Evolutionary conservation across 352 stramenopile species (phyloP), one percentile per base, ranked within the genome.

Genomic region (Halophytophthora batemanensis): DNA sequence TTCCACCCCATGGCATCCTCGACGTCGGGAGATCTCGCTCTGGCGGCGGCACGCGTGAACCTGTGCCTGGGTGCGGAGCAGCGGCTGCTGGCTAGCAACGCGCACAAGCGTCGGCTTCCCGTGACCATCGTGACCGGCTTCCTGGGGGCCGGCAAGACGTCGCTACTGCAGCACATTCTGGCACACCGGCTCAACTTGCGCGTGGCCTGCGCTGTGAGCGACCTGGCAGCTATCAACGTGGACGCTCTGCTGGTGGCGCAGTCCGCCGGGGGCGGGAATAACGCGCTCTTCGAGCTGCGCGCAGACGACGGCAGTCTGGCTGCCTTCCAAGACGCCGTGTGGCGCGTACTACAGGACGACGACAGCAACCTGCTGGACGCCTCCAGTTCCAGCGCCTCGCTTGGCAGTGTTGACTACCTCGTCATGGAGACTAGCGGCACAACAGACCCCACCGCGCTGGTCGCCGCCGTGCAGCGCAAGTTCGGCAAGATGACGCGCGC

Each of bases 401-500:
- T 84, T 15, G 53, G 77, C 38, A 48, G 85, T 55, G 79, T 87
- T n/a, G 80, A 90, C 61, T 90, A 88, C 56, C 62, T 88, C 14
- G 69, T 87, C 0, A 77, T 90, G 49, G 80, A 90, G 61, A 90
- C 80, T 13, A 90, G 80, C 47, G 77, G 79, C 50, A 85, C 79
- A 23, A 82, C 74, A 15, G 80, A 93, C 48, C 82, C 82, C 18
- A 85, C 71, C 50, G 69, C 74, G 39, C 57, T 93, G 37, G 71
- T 93, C 18, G 62, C 69, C 0, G 73, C 77, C 0, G 74, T 90
- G 34, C 72, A 91, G 38, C 68, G 86, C 28, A 78, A 78, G 15
- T 93, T 91, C 34, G 82, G 82, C 49, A 77, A 82, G 33, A 87
- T 93, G 76, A 88, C 76, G 25, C 76, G 79, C 15, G 82, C 80